Percentiles rank a stretch among this genome's conserved stretches.
Evolutionary conservation across 2,329 filamentous ascomycete genomes (phyloP).

Genomic region (Chaetomium strumarium): DNA sequence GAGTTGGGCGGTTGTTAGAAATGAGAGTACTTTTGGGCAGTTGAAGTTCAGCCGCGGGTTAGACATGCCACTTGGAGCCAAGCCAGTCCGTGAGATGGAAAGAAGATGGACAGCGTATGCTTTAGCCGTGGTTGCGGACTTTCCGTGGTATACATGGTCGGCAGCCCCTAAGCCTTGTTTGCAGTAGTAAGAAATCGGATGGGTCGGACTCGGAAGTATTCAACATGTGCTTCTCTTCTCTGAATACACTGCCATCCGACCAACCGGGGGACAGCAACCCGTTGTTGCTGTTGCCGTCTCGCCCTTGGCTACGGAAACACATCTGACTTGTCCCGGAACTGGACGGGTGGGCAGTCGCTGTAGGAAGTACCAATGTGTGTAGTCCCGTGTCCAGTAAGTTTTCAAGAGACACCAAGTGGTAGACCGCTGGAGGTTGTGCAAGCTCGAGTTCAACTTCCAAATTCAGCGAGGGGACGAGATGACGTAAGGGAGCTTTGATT

Average conservation of each 20-base stretch:
- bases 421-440: too few species aligned
- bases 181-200: neutral
- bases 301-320: too few species aligned
- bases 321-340: too few species aligned
- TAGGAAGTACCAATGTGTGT: too few species aligned
- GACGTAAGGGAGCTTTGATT: too few species aligned
- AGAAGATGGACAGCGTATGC: slow-evolving; percentile 5
- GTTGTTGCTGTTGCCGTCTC: neutral
- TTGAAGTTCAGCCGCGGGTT: slow-evolving; percentile 6
- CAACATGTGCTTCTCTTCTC: neutral
- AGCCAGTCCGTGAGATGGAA: neutral
- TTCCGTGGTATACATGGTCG: neutral
- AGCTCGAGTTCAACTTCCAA: too few species aligned
- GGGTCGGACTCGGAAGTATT: neutral
- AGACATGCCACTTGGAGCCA: slow-evolving; percentile 7
- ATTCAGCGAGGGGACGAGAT: too few species aligned
- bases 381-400: too few species aligned
- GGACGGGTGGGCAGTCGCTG: too few species aligned
- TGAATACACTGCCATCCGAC: neutral
- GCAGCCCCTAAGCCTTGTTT: neutral
- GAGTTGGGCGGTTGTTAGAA: slow-evolving; percentile 7
- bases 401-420: too few species aligned
- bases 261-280: neutral
- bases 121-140: neutral
- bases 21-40: slow-evolving; percentile 8